Evolutionary conservation across 163 green algal species (phyloP), one percentile per base, ranked within the genome.

Genomic region (Scenedesmus sp.): DNA sequence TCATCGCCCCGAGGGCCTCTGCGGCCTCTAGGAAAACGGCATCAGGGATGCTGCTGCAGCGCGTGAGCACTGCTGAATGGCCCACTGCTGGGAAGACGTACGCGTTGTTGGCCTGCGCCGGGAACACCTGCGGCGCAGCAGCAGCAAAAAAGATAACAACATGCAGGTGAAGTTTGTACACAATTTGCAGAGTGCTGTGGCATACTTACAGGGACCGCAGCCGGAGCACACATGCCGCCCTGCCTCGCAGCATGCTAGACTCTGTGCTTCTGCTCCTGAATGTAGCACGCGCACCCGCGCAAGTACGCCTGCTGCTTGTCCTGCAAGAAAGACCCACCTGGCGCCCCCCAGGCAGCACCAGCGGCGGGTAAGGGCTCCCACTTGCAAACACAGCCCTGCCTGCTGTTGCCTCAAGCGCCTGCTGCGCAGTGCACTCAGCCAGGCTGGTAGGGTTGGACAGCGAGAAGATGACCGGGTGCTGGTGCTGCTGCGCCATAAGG

Each of bases 391-490:
- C 73, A 16, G 96, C 96, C 6, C 84, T 92, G 55, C 96, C 97
- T n/a, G 96, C 79, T 2, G 92, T 97, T 91, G 67, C 83, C 12
- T 60, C 56, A 7, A 88, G 76, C 0, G 97, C 98, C 64, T 98
- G 87, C 91, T 96, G 64, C 23, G 96, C 97, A 9, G 97, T 99
- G 96, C 97, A 98, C 96, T 99, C 98, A 0, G 97, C 94, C 92
- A 98, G 96, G 86, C 82, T 93, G 18, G 98, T 99, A 9, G 98
- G 98, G 95, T 99, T 99, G 93, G 96, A 99, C n/a, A 99, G 96
- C 52, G 98, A 96, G 94, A 99, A 99, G 87, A 99, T 97, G 92
- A 99, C 94, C 3, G 98, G 98, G 52, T 94, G 96, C 20, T 95
- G 46, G 62, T 93, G 86, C 3, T 83, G 6, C 16, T 83, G n/a